Evolutionary conservation across 805 yeast species (phyloP).

Genomic region (Pichia kluyveri): DNA sequence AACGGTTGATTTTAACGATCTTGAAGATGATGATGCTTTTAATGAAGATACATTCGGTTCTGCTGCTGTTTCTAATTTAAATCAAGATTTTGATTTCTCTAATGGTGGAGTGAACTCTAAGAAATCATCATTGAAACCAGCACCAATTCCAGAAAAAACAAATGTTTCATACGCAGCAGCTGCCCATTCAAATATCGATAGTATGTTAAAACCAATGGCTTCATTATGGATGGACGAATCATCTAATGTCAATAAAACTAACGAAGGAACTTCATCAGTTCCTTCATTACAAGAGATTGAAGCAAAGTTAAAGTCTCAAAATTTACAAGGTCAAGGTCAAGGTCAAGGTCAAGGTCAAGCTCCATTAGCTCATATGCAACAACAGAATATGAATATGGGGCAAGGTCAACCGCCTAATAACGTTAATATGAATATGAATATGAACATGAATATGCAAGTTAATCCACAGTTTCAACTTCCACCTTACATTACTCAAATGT

Average conservation of each 20-base stretch:
- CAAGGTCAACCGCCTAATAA: slow-evolving; percentile 5
- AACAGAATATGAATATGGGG: slow-evolving; percentile 3
- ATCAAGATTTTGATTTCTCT: slow-evolving; percentile 61
- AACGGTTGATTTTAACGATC: slow-evolving; percentile 65
- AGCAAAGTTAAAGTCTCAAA: slow-evolving; percentile 53
- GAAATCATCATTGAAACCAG: slow-evolving; percentile 10
- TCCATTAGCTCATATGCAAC: slow-evolving; percentile 16
- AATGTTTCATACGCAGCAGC: slow-evolving; percentile 35
- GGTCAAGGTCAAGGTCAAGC: slow-evolving; percentile 21
- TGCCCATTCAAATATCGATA: slow-evolving; percentile 29
- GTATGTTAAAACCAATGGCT: slow-evolving; percentile 56
- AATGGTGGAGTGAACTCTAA: slow-evolving; percentile 17
- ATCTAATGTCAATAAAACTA: background rate
- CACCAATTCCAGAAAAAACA: slow-evolving; percentile 20
- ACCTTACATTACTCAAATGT: slow-evolving; percentile 13
- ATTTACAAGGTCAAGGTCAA: slow-evolving; percentile 21
- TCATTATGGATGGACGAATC: slow-evolving; percentile 50
- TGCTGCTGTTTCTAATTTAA: slow-evolving; percentile 29
- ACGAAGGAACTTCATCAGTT: slow-evolving; percentile 24
- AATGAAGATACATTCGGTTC: slow-evolving; percentile 76
- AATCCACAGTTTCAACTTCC: slow-evolving; percentile 18
- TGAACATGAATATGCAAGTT: slow-evolving; percentile 7
- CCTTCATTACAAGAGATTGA: slow-evolving; percentile 79
- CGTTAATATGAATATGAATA: background rate
- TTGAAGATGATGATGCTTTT: slow-evolving; percentile 72